Evolutionary conservation across 257 asterid species (phyloP).

Genomic region (Lycium barbarum): DNA sequence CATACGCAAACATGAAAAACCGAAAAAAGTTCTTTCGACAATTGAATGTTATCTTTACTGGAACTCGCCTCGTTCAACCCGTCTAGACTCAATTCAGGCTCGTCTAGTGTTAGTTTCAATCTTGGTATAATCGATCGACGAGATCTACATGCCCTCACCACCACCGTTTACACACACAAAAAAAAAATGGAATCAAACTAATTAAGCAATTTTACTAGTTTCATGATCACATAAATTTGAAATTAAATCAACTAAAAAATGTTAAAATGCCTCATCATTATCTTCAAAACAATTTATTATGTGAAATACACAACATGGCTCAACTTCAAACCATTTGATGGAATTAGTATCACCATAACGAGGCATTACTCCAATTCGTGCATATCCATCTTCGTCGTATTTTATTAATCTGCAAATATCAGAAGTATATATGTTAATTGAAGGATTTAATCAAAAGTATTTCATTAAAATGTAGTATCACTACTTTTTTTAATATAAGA

Average conservation of each 20-base stretch:
- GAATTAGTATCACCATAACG: constrained; percentile 74
- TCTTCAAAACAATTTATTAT: constrained; percentile 69
- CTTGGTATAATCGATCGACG: constrained; percentile 62
- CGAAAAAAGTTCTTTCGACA: constrained; percentile 38
- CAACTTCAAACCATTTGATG: constrained; percentile 66
- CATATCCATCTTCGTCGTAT: constrained; percentile 51
- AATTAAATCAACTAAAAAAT: no score
- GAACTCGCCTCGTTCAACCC: constrained; percentile 41
- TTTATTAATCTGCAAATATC: constrained; percentile 50
- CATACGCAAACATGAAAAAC: constrained; percentile 58
- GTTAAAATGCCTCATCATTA: constrained; percentile 53
- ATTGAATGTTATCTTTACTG: no score
- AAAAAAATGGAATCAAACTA: not conserved
- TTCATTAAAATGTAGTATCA: not conserved
- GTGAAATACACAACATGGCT: constrained; percentile 66
- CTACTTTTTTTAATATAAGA: not conserved
- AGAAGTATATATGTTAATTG: not conserved
- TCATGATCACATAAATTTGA: not conserved
- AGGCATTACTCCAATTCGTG: constrained; percentile 84
- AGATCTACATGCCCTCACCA: constrained; percentile 61
- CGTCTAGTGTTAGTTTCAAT: constrained; percentile 60
- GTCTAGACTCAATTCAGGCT: constrained; percentile 39
- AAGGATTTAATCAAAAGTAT: not conserved
- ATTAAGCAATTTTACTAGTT: not conserved
- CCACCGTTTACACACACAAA: constrained; percentile 44